Evolutionary conservation across 2,329 filamentous ascomycete species (phyloP).

Genomic region (Penicillium crustosum): DNA sequence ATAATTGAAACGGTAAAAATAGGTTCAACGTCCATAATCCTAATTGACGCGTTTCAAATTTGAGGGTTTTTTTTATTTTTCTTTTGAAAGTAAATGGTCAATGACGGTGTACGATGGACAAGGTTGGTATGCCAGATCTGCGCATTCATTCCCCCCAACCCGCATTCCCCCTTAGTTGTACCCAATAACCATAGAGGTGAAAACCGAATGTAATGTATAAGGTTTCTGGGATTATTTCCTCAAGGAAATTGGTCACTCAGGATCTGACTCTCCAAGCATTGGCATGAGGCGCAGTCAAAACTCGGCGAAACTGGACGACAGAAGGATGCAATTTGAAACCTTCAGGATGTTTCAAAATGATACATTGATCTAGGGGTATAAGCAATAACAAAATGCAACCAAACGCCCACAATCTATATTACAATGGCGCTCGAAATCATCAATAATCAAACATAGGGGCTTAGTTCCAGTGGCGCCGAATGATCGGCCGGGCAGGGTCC

Average conservation of each 20-base stretch:
- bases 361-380: conserved; percentile 25
- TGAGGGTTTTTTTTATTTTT: background rate
- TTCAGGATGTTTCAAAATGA: background rate
- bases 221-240: too few relatives aligned
- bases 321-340: background rate
- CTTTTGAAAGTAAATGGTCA: background rate
- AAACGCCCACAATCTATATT: conserved; percentile 17
- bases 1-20: background rate
- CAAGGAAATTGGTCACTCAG: background rate
- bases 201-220: background rate
- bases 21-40: background rate
- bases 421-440: conserved; percentile 8
- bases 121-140: conserved; percentile 12
- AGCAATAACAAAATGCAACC: conserved; percentile 8
- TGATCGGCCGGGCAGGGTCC: conserved; percentile 82
- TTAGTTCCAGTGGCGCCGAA: conserved; percentile 46
- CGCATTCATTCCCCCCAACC: conserved; percentile 12
- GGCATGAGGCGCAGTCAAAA: background rate
- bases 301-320: background rate
- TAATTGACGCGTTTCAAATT: background rate
- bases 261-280: background rate
- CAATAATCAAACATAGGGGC: background rate
- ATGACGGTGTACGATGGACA: background rate
- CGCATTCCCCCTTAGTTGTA: conserved; percentile 13
- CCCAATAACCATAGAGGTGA: background rate